Percentiles rank a stretch among this genome's conserved stretches.
Evolutionary conservation across 2,329 filamentous ascomycete genomes (phyloP).

Genomic region (Pyrenochaeta sp.): DNA sequence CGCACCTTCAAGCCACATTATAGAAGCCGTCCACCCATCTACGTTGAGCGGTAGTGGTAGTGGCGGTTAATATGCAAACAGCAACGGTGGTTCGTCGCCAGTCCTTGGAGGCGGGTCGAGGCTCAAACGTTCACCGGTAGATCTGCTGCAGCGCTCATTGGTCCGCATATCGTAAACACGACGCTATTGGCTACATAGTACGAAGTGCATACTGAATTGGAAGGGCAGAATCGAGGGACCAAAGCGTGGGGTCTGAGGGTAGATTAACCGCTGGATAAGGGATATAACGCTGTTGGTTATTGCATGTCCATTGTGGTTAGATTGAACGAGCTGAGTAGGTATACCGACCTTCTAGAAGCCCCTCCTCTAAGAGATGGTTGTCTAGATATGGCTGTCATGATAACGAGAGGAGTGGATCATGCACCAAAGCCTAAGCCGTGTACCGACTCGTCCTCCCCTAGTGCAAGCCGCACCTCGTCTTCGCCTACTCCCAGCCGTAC

Average conservation of each 20-base stretch:
- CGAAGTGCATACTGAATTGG: constrained; percentile 2
- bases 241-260: background rate
- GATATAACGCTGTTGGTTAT: constrained; percentile 14
- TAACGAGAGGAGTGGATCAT: constrained; percentile 15
- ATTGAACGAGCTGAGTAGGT: background rate
- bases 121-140: constrained; percentile 14
- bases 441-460: constrained; percentile 87
- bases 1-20: background rate
- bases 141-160: constrained; percentile 10
- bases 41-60: background rate
- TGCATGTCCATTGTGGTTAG: background rate
- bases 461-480: constrained; percentile 87
- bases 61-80: constrained; percentile 10
- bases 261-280: constrained; percentile 11
- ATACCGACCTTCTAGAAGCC: constrained; percentile 11
- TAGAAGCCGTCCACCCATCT: background rate
- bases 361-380: background rate
- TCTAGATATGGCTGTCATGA: background rate
- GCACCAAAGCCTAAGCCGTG: constrained; percentile 70
- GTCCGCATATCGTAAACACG: constrained; percentile 1
- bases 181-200: background rate
- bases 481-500: constrained; percentile 86
- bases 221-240: constrained; percentile 11
- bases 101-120: constrained; percentile 15
- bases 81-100: constrained; percentile 8